Percentiles rank a stretch among this genome's conserved stretches.
Evolutionary conservation across 768 basidiomycete species (phyloP).

Genomic region (Tephrocybe sp.): DNA sequence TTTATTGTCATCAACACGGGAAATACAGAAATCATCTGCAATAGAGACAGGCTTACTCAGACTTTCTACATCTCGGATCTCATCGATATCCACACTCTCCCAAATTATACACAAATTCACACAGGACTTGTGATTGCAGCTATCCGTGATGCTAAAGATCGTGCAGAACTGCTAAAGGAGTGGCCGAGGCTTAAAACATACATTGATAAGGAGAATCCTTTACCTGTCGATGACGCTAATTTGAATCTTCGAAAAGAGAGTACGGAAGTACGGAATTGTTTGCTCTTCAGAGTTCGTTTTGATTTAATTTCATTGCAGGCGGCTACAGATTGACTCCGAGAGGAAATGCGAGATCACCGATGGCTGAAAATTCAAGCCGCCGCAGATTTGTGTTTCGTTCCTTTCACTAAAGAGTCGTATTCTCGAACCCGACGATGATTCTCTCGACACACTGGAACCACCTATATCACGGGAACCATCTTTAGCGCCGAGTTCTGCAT

Average conservation of each 20-base stretch:
- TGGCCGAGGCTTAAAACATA: neutral
- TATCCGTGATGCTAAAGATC: constrained; percentile 1
- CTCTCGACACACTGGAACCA: neutral
- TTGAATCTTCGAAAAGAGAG: too few species aligned
- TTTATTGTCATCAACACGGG: constrained; percentile 3
- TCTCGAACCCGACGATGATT: neutral
- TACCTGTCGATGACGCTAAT: too few species aligned
- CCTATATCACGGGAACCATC: neutral
- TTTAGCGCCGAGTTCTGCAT: too few species aligned
- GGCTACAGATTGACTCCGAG: neutral
- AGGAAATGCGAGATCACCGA: neutral
- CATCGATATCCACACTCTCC: neutral
- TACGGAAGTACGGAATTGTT: too few species aligned
- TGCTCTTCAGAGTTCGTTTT: too few species aligned
- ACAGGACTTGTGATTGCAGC: neutral
- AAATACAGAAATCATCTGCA: constrained; percentile 2
- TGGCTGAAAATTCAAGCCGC: neutral
- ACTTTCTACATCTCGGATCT: constrained; percentile 1
- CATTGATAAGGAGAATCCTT: too few species aligned
- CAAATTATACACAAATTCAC: neutral
- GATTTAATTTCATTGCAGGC: neutral
- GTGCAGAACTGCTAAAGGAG: neutral
- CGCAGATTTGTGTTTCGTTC: neutral
- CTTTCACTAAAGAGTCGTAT: neutral
- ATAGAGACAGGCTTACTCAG: neutral